These are phyloP conservation scores for Tagetes patula DNA, from an alignment of 129 eudicot genomes.

Conservation along the genomic window DNA sequence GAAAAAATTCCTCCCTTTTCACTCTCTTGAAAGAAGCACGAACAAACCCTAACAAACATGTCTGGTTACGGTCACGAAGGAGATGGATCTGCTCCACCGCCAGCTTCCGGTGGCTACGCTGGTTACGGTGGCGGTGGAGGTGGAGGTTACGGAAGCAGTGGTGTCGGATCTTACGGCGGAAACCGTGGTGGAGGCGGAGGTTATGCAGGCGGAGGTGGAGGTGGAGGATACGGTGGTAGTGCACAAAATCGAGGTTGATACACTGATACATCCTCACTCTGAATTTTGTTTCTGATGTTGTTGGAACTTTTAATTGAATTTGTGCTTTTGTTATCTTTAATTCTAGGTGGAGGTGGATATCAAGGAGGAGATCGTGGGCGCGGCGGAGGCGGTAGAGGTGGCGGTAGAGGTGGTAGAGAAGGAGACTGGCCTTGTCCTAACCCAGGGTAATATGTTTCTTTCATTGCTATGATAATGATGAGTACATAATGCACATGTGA, in stretches of 20 bases:
- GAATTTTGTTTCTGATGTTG: not conserved
- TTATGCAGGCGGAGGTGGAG: no score
- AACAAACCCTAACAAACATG: conserved; percentile 50
- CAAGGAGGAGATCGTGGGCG: conserved; percentile 72
- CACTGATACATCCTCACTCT: not conserved
- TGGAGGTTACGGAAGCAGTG: conserved; percentile 32
- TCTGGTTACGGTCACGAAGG: conserved; percentile 72
- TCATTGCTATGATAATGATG: conserved; percentile 2
- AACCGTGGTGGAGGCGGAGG: conserved; percentile 1
- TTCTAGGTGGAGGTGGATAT: conserved; percentile 74
- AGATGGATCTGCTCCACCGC: conserved; percentile 69
- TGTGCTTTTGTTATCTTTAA: not conserved
- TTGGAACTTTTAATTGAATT: conserved; percentile 13
- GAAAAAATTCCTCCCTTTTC: conserved; percentile 8
- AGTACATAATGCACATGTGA: not conserved
- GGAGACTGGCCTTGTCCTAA: conserved; percentile 98
- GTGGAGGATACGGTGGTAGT: conserved; percentile 46
- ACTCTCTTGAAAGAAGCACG: not conserved
- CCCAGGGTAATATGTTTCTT: conserved; percentile 47
- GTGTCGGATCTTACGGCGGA: not conserved
- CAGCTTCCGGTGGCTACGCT: conserved; percentile 42
- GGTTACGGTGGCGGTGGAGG: conserved; percentile 44
- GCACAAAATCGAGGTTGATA: conserved; percentile 53
- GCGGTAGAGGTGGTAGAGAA: conserved; percentile 84
- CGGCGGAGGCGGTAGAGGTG: conserved; percentile 46